Percentiles rank a stretch among this genome's conserved stretches.
phyloP scores from a whole-genome alignment of 2,329 filamentous ascomycete species.

The Dryadomyces quercivorus region DNA sequence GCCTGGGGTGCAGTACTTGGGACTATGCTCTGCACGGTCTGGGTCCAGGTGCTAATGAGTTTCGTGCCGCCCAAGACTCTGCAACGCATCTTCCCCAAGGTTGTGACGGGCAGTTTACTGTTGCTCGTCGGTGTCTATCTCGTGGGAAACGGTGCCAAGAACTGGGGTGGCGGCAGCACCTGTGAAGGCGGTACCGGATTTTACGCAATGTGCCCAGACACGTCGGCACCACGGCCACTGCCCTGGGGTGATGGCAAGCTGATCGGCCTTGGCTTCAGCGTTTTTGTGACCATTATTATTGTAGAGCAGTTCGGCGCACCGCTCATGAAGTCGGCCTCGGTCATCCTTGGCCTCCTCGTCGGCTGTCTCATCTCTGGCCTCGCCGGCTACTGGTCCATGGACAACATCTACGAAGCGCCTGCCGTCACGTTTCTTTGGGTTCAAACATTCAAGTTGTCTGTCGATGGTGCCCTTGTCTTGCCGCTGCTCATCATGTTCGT shows the following conservation, averaged over 20 bases:
- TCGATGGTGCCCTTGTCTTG: constrained; percentile 63
- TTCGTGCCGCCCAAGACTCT: constrained; percentile 49
- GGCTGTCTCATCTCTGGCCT: constrained; percentile 65
- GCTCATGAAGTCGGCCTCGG: constrained; percentile 71
- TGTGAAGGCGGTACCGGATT: constrained; percentile 31
- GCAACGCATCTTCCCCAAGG: constrained; percentile 52
- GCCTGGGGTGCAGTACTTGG: constrained; percentile 55
- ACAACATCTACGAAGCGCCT: constrained; percentile 56
- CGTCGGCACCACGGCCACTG: constrained; percentile 45
- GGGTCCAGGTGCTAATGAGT: constrained; percentile 50
- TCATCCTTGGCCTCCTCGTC: constrained; percentile 60
- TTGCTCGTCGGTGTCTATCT: constrained; percentile 55
- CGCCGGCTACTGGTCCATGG: constrained; percentile 61
- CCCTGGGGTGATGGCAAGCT: constrained; percentile 48
- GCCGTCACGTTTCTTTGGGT: constrained; percentile 67
- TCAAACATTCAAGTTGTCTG: constrained; percentile 56
- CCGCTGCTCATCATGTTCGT: constrained; percentile 60
- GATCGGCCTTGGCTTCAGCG: constrained; percentile 56
- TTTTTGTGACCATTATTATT: constrained; percentile 67
- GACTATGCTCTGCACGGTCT: constrained; percentile 33
- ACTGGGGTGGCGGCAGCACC: constrained; percentile 50
- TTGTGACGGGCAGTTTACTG: constrained; percentile 57
- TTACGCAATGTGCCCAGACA: constrained; percentile 44
- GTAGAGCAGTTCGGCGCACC: constrained; percentile 73
- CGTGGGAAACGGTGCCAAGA: constrained; percentile 48